phyloP scores from a whole-genome alignment of 2,329 filamentous ascomycete genomes.

The Colletotrichum theobromicola region DNA sequence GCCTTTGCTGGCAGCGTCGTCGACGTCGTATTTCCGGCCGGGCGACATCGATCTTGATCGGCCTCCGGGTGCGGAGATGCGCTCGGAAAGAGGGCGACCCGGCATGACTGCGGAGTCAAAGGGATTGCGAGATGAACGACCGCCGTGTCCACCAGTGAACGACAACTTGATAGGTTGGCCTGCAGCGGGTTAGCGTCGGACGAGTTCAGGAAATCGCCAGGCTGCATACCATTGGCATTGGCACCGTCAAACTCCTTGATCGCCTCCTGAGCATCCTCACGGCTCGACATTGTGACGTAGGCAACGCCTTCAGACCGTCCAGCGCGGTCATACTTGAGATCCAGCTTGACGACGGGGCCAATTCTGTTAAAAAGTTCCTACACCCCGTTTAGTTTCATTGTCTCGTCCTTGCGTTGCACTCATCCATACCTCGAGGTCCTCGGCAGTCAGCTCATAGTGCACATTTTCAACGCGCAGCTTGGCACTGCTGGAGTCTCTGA shows the following conservation, averaged over 20 bases:
- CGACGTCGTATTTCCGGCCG: conserved; percentile 50
- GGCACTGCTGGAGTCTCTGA: conserved; percentile 60
- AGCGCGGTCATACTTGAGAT: conserved; percentile 83
- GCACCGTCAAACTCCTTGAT: conserved; percentile 85
- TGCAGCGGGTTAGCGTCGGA: conserved; percentile 27
- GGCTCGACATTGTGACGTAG: conserved; percentile 78
- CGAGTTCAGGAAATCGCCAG: background rate
- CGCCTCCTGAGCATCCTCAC: conserved; percentile 75
- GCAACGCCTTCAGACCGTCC: conserved; percentile 87
- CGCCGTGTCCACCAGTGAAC: conserved; percentile 54
- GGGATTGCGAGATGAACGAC: conserved; percentile 50
- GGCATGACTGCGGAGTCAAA: conserved; percentile 62
- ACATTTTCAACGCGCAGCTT: conserved; percentile 88
- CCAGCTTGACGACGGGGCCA: conserved; percentile 71
- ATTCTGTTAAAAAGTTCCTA: conserved; percentile 84
- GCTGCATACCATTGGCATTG: conserved; percentile 75
- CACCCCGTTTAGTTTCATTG: conserved; percentile 26
- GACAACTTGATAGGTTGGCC: conserved; percentile 82
- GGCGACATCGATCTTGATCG: conserved; percentile 70
- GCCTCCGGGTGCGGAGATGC: conserved; percentile 59
- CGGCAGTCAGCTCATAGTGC: conserved; percentile 88
- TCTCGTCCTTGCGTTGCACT: background rate
- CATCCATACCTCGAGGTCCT: conserved; percentile 75
- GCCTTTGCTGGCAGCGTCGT: conserved; percentile 66
- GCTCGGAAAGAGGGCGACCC: conserved; percentile 63